Evolutionary conservation across 306 rosid genomes (phyloP), one percentile per base, ranked within the genome.

Genomic region (Abrus pulchellus): DNA sequence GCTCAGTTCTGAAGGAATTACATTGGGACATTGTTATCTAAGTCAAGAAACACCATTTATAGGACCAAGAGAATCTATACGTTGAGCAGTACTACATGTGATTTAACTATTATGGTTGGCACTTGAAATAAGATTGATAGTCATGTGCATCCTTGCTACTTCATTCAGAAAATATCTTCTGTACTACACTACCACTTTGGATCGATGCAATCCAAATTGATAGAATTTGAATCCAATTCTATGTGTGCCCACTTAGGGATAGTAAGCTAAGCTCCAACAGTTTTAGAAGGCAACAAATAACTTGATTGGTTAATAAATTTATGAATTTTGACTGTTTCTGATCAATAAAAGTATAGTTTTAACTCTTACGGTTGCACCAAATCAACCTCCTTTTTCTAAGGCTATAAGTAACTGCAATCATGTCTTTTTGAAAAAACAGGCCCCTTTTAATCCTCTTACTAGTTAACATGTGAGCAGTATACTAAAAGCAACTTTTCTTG

Each of bases 1-100:
- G 83, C 77, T 82, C 82, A 75, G 61, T 62, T 74, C 12, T 8
- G 48, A 45, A 40, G 41, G 68, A 77, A 59, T 29, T 56, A 28
- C 67, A 56, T 3, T 34, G 49, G 73, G 38, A 48, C 41, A 55
- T 56, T 52, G 30, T 43, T 41, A 10, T 59, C 5, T 49, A 41
- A 29, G 53, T 47, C 1, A 29, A 2, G 7, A 11, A 34, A 33
- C 68, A 69, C 36, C 75, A 40, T 63, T 33, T 12, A 52, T 29
- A 40, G 76, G 41, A 28, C 49, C 40, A 28, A 5, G 34, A 44
- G 67, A 61, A 64, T 64, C 66, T 14, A 57, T 13, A 1, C 9
- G 28, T 38, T 52, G 14, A 30, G 34, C 29, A 20, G 27, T 38
- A 9, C 36, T 48, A 55, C 83, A 81, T 78, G 85, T 77, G 88